Evolutionary conservation across 768 basidiomycete genomes (phyloP).

Genomic region (Lactarius hengduanensis): DNA sequence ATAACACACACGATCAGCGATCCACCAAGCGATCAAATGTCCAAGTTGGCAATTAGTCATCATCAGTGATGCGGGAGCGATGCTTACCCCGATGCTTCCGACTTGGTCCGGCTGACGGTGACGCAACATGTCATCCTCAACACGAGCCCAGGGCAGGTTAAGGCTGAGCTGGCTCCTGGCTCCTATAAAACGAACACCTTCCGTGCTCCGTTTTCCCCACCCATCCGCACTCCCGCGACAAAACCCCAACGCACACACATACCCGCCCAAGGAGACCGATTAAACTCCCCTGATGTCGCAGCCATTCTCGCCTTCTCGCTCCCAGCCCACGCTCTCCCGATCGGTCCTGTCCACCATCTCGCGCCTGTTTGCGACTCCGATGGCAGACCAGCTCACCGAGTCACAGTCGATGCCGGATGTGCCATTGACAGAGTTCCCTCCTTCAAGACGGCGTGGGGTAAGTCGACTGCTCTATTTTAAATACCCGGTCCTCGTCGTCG

Average conservation of each 20-base stretch:
- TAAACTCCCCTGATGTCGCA: neutral
- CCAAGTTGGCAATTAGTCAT: neutral
- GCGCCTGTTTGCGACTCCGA: conserved; percentile 14
- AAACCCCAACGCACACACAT: neutral
- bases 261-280: neutral
- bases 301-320: neutral
- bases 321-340: conserved; percentile 7
- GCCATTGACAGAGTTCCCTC: conserved; percentile 3
- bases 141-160: neutral
- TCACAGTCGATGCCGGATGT: conserved; percentile 12
- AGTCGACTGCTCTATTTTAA: neutral
- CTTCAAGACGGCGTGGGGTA: conserved; percentile 9
- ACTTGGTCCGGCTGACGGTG: neutral
- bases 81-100: neutral
- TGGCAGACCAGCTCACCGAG: conserved; percentile 9
- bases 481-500: neutral
- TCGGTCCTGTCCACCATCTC: conserved; percentile 12
- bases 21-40: neutral
- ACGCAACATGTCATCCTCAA: neutral
- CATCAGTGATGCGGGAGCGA: neutral
- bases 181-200: neutral
- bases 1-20: too few relatives aligned
- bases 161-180: neutral
- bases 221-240: neutral
- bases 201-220: neutral